phyloP scores from a whole-genome alignment of 1,284 basidiomycete species.

The Sporisorium reilianum region DNA sequence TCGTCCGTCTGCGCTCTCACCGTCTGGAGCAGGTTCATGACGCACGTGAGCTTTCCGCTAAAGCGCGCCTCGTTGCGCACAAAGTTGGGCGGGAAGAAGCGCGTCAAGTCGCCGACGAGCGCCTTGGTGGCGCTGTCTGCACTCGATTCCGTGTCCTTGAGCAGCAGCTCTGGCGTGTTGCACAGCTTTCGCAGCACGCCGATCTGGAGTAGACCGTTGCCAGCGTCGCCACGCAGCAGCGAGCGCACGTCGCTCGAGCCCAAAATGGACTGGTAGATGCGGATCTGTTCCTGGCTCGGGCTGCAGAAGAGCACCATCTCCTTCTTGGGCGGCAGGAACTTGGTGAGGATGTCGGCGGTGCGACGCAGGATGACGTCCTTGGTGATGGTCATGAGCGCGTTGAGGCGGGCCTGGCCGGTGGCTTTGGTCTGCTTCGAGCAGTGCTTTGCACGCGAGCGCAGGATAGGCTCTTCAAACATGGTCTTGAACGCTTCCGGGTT shows the following conservation, averaged over 20 bases:
- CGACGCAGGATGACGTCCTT: slow-evolving; percentile 90
- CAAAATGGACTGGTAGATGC: slow-evolving; percentile 80
- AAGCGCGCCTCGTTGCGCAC: slow-evolving; percentile 44
- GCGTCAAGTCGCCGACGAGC: slow-evolving; percentile 35
- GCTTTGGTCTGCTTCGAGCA: slow-evolving; percentile 80
- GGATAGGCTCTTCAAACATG: slow-evolving; percentile 88
- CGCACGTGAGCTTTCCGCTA: slow-evolving; percentile 76
- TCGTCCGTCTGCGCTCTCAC: slow-evolving; percentile 82
- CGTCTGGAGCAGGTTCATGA: slow-evolving; percentile 79
- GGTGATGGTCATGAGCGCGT: slow-evolving; percentile 77
- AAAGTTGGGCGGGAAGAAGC: slow-evolving; percentile 48
- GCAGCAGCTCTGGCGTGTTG: slow-evolving; percentile 89
- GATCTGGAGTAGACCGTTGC: slow-evolving; percentile 63
- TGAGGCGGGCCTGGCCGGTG: slow-evolving; percentile 75
- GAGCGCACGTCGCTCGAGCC: slow-evolving; percentile 51
- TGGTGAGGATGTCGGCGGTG: slow-evolving; percentile 77
- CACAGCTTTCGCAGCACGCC: slow-evolving; percentile 81
- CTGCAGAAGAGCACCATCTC: slow-evolving; percentile 66
- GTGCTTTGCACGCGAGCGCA: slow-evolving; percentile 84
- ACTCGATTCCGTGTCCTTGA: slow-evolving; percentile 74
- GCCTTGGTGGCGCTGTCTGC: slow-evolving; percentile 40
- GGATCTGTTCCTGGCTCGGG: slow-evolving; percentile 75
- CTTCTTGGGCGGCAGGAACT: slow-evolving; percentile 91
- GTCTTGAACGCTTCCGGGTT: slow-evolving; percentile 62
- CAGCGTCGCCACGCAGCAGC: slow-evolving; percentile 52